Evolutionary conservation across 768 basidiomycete genomes (phyloP), one percentile per base, ranked within the genome.

Genomic region (Brasilioporus rufonigricans): DNA sequence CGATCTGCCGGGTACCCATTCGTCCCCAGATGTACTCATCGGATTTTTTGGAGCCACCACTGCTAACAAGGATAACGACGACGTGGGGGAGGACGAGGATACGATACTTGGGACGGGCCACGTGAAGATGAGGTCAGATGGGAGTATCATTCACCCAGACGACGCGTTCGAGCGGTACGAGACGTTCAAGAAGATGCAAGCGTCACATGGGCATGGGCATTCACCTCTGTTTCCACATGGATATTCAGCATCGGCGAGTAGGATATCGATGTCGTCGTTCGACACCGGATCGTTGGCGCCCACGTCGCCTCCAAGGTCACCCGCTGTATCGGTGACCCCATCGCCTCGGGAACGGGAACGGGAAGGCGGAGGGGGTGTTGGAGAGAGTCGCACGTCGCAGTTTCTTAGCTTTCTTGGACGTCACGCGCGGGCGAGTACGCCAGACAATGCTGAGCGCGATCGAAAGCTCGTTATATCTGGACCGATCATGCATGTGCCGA

Each of bases 151-250:
- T 5, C 76, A 70, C 6, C 73, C 89, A 35, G 87, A 93, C 61
- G 93, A 96, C 68, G 94, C 94, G 0, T 96, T 88, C 68, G 90
- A 91, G 53, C 79, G 92, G 35, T 97, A 96, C 65, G 91, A 95
- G 67, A 77, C 85, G n/a, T 94, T 86, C 71, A 83, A 83, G 65
- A 82, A 83, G 63, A 73, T 71, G 41, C 78, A 80, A 49, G 72
- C 56, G 18, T 59, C 56, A n/a, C 57, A 62, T 6, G 45, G 32
- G 1, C 47, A 53, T n/a, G 58, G 48, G 0, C 57, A 57, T n/a
- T 50, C 50, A 1, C 65, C 61, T 8, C 46, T 53, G 1, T 24
- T 27, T 32, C 44, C 55, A 0, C 52, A 60, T 4, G 39, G 33
- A 14, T 36, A 38, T 16, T 9, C 54, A 1, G 45, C 56, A 0